Evolutionary conservation across 805 yeast genomes (phyloP), one percentile per base, ranked within the genome.

Genomic region (Metschnikowia lachancei): DNA sequence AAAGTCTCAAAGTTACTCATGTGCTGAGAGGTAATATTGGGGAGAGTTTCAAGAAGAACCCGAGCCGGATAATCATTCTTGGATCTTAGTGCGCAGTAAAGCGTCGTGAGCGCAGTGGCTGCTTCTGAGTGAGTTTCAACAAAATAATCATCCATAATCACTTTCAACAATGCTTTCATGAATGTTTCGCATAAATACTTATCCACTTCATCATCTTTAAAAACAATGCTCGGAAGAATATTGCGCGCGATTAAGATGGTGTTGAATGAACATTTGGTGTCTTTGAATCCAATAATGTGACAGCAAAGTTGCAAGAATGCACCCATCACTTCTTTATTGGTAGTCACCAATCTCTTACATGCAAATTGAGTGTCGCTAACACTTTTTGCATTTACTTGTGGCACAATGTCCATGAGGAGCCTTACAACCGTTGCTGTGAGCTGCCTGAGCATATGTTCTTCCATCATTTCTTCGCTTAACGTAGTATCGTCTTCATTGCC

Each of bases 401-500:
- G 95, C 28, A 87, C 86, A 40, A 90, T 73, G 61, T 92, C 98
- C 65, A 91, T 87, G 52, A 94, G 66, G 59, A 91, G 75, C 49
- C 97, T 74, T 44, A 85, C 96, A 10, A 88, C 88, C 3, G 95
- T 91, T 1, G 95, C 95, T 0, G 98, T 91, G 33, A 94, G 76
- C 63, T 94, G 98, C 55, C 99, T 75, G 49, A 92, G 70, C 73
- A 92, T 77, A 64, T 92, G 96, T 62, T 94, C 99, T 56, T 92
- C 97, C 87, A 94, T 85, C 95, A 94, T 94, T 61, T 94, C 99
- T 55, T 91, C 97, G n/a, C 94, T 84, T 58, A 92, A 74, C 19
- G 89, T 87, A 43, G 83, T 91, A 56, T 90, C 96, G 50, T 82
- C 84, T 36, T 78, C 81, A 36, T 77, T 75, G 0, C 82, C 82